phyloP scores from a whole-genome alignment of 176 grass and related monocot genomes.

The Zea mays region Zm-B73-REFERENCE-NAM-5.0 NC_050098.1:13431501-13432000 shows the following conservation, averaged over 20 bases:
- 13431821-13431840: neutral
- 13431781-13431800: neutral
- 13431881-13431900: no score
- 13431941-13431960: no score
- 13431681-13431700: neutral
- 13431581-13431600: neutral
- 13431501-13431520: neutral
- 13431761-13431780: no score
- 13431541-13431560: neutral
- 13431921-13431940: no score
- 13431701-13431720: neutral
- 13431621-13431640: neutral
- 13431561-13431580: neutral
- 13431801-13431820: neutral
- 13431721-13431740: neutral
- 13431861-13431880: no score
- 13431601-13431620: neutral
- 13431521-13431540: neutral
- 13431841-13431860: no score
- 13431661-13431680: neutral
- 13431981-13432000: neutral
- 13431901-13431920: no score
- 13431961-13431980: neutral
- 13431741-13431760: neutral
- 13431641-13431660: slow-evolving; percentile 4